Evolutionary conservation across 495 filamentous ascomycete genomes (phyloP).

Genomic region (Parmelia sp.): DNA sequence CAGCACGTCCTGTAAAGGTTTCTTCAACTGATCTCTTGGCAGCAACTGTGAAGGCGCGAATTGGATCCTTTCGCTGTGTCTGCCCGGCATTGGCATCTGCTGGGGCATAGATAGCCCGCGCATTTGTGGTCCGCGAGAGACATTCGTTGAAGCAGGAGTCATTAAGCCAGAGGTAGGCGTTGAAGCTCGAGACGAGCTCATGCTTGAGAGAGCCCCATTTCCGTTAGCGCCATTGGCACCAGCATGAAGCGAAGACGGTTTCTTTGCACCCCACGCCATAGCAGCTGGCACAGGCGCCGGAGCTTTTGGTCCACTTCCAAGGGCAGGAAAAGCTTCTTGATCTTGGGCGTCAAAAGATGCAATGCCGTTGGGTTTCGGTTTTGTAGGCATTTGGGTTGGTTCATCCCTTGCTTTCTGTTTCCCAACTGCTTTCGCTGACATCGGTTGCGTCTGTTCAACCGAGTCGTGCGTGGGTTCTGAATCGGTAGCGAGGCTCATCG

Average conservation of each 20-base stretch:
- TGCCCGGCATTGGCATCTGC: slow-evolving; percentile 66
- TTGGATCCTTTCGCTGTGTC: slow-evolving; percentile 65
- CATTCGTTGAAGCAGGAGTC: slow-evolving; percentile 47
- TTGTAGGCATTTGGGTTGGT: slow-evolving; percentile 28
- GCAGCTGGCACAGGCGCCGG: slow-evolving; percentile 48
- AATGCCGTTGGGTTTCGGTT: slow-evolving; percentile 41
- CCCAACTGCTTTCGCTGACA: slow-evolving; percentile 53
- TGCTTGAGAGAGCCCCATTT: slow-evolving; percentile 35
- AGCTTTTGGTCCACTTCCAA: slow-evolving; percentile 67
- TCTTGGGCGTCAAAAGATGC: slow-evolving; percentile 68
- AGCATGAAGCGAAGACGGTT: slow-evolving; percentile 50
- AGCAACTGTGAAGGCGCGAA: slow-evolving; percentile 67
- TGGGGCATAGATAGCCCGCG: slow-evolving; percentile 40
- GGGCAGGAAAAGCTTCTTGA: slow-evolving; percentile 81
- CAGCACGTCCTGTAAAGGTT: slow-evolving; percentile 71
- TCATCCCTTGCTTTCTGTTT: slow-evolving; percentile 52
- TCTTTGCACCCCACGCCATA: slow-evolving; percentile 62
- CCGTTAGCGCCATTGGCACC: slow-evolving; percentile 53
- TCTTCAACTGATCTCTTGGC: slow-evolving; percentile 68
- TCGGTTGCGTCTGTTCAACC: slow-evolving; percentile 21
- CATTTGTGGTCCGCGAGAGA: slow-evolving; percentile 27
- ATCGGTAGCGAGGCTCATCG: slow-evolving; percentile 22
- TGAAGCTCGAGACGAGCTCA: slow-evolving; percentile 45
- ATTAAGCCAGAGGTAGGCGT: slow-evolving; percentile 51
- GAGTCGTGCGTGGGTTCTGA: slow-evolving; percentile 10